Base-by-base conservation (phyloP, 148 eudicot genomes). In the Rhododendron mucronatum region DNA sequence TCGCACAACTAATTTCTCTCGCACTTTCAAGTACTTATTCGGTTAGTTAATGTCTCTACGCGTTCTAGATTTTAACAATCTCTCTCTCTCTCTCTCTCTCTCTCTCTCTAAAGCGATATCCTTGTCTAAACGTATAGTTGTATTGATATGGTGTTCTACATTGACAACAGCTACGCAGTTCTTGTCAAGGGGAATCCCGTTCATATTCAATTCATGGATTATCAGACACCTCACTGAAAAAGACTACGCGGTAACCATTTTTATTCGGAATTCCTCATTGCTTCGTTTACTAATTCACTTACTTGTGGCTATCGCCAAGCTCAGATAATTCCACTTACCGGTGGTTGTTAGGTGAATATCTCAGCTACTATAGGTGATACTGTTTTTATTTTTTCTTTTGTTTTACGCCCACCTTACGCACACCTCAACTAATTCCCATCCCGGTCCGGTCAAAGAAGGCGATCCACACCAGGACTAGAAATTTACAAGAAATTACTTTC, bases 161-260 rank as follows among this genome's bases (percentile, higher is more conserved):
- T 78, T 73, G 79, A 59, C 20, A 30, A 57, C 91, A 97, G 99
- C 98, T 53, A 97, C 99, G 33, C 99, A 97, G 87, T 90, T 97
- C 84, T 82, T 97, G 84, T 93, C 99, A 0, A 90, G 99, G 65
- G 99, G 98, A 82, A 95, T 97, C 61, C 98, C 98, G 0, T 97
- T 97, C 82, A 89, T 95, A 84, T 94, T 97, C 89, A 97, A 97
- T 89, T 90, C 99, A 1, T 97, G 99, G 99, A 94, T 95, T 65
- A 92, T 97, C 73, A 89, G 99, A 69, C 98, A 95, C 91, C 96
- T 97, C 53, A 93, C 98, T 23, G 94, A 90, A 85, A 87, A 88
- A 87, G 98, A 97, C 86, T 97, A 95, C 80, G 99, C 99, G 84
- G 99, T 97, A 91, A 89, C 10, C 4, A 5, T 89, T 80, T 21